Evolutionary conservation across 345 rosid genomes (phyloP), one percentile per base, ranked within the genome.

Genomic region (Hypericum androsaemum): DNA sequence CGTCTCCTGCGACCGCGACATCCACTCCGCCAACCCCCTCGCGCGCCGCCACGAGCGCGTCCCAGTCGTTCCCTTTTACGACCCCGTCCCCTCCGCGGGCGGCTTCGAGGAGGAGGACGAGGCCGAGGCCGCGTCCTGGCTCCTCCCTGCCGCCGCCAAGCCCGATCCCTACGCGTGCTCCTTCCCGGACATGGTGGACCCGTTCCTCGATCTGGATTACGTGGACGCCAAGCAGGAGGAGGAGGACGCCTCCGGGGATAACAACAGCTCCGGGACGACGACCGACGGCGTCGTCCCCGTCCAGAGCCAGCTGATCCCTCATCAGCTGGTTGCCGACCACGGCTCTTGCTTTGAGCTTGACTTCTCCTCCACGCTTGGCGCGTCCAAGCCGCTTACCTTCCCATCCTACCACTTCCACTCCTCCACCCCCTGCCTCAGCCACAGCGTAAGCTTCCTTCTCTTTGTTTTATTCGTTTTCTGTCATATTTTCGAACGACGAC

Each of bases 31-130:
- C 5, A 94, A 94, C 59, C 97, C 94, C 0, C 63, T 92, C 40
- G 95, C 98, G n/a, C 73, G 78, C 39, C 83, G 96, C 14, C 98
- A 94, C 72, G 94, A 85, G 62, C 95, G 97, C 11, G 74, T 86
- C 0, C 95, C 94, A 2, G 77, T 88, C 7, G 74, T 71, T 5
- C 97, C 97, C 50, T 77, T 88, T 64, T 86, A 71, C 63, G 97
- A 77, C 47, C 46, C 95, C 41, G 76, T 71, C 11, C 54, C 49
- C 39, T 65, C 77, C 0, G 74, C 50, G 0, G 80, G 69, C 2
- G 81, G 59, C 4, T 84, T 73, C 54, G 80, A 72, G 8, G 76
- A 81, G 61, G 63, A 71, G 60, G 95, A 87, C 70, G 98, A 92
- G 57, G 98, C 82, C 2, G 98, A 88, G 64, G 83, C 95, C 0